Evolutionary conservation across 306 rosid genomes (phyloP).

Genomic region (Fagus sylvatica): DNA sequence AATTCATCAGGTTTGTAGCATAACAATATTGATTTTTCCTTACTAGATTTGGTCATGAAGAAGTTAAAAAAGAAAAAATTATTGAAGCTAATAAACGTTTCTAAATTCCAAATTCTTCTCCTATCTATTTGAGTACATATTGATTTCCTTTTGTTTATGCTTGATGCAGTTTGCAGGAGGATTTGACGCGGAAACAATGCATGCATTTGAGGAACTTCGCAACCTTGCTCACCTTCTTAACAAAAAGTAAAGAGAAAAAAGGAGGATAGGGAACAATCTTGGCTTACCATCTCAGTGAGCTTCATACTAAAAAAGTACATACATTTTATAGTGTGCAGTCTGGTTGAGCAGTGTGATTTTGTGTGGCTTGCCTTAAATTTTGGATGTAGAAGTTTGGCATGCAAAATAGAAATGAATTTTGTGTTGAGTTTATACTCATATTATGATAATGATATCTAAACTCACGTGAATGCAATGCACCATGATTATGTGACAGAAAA

Average conservation of each 20-base stretch:
- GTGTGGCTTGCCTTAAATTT: conserved; percentile 2
- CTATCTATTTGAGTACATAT: background rate
- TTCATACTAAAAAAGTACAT: conserved; percentile 10
- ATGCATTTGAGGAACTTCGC: conserved; percentile 91
- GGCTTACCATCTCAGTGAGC: conserved; percentile 54
- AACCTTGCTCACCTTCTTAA: conserved; percentile 82
- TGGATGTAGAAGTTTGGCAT: background rate
- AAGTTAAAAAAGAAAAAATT: background rate
- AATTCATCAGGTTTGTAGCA: conserved; percentile 78
- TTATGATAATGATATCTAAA: background rate
- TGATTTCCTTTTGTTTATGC: conserved; percentile 28
- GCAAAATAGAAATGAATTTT: background rate
- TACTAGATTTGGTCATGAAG: background rate
- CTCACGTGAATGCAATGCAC: background rate
- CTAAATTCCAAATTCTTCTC: background rate
- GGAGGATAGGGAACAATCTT: background rate
- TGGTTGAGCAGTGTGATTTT: conserved; percentile 5
- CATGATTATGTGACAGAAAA: background rate
- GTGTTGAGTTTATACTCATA: background rate
- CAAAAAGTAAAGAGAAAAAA: conserved; percentile 49
- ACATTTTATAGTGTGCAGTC: background rate
- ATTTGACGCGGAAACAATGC: conserved; percentile 98
- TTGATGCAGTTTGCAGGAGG: conserved; percentile 95
- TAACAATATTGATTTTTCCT: background rate
- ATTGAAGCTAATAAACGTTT: background rate